phyloP scores from a whole-genome alignment of 1,139 yeast genomes.

The Lodderomyces theae region DNA sequence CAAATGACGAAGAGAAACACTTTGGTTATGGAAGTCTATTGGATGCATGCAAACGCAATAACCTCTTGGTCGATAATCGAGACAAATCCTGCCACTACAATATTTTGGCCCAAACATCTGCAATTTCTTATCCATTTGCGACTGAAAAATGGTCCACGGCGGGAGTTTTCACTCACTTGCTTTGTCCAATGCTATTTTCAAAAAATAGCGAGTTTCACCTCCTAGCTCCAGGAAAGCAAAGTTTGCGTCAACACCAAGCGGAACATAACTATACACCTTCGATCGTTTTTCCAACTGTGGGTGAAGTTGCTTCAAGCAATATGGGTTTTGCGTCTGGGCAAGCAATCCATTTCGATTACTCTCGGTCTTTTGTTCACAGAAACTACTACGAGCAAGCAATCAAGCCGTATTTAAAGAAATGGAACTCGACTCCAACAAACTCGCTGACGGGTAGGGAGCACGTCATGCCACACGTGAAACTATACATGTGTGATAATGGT shows the following conservation, averaged over 20 bases:
- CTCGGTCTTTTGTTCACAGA: constrained; percentile 20
- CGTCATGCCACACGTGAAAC: constrained; percentile 42
- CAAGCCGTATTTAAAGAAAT: constrained; percentile 32
- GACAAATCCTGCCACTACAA: constrained; percentile 21
- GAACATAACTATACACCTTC: constrained; percentile 39
- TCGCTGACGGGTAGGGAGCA: constrained; percentile 26
- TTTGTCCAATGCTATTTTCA: constrained; percentile 45
- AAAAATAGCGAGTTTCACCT: constrained; percentile 16
- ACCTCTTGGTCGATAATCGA: constrained; percentile 24
- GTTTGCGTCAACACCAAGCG: constrained; percentile 25
- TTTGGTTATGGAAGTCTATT: constrained; percentile 56
- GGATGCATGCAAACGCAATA: constrained; percentile 34
- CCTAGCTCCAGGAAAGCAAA: constrained; percentile 29
- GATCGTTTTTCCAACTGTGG: constrained; percentile 53
- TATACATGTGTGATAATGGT: constrained; percentile 43
- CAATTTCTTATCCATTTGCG: constrained; percentile 56
- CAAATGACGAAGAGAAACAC: constrained; percentile 18
- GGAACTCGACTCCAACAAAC: constrained; percentile 21
- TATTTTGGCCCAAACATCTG: constrained; percentile 54
- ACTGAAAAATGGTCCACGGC: constrained; percentile 28
- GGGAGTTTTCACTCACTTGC: constrained; percentile 55
- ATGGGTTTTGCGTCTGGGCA: constrained; percentile 51
- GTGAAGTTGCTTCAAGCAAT: constrained; percentile 44
- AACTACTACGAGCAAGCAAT: constrained; percentile 34
- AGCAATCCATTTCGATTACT: constrained; percentile 52